These are phyloP conservation scores for Capillidium heterosporum DNA, from an alignment of 371 early-diverging fungal species.

Conservation along the genomic window DNA sequence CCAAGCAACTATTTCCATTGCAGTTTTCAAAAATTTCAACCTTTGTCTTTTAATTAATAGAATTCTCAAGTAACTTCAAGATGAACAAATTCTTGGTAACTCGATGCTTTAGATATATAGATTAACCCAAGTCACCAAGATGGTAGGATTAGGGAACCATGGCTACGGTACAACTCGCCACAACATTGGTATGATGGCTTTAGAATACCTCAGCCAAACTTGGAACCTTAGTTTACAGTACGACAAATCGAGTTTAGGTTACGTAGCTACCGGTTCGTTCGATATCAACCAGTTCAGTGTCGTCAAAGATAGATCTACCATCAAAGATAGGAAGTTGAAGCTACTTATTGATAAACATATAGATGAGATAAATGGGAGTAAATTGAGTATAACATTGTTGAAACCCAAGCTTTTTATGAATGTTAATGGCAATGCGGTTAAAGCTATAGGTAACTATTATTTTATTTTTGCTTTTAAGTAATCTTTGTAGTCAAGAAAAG, in stretches of 20 bases:
- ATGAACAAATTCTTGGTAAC: too few species aligned
- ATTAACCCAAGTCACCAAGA: too few species aligned
- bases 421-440: conserved; percentile 40
- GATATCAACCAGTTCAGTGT: conserved; percentile 3
- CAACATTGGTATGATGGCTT: conserved; percentile 52
- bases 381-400: conserved; percentile 26
- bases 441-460: conserved; percentile 32
- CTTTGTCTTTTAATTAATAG: too few species aligned
- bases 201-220: conserved; percentile 31
- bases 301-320: background rate
- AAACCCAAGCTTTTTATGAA: conserved; percentile 54
- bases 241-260: conserved; percentile 20
- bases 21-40: too few species aligned
- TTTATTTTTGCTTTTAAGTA: background rate
- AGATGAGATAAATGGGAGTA: conserved; percentile 8
- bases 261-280: conserved; percentile 17
- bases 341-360: conserved; percentile 1
- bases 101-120: too few species aligned
- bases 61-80: too few species aligned
- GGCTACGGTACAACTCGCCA: conserved; percentile 43
- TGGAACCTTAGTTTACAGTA: conserved; percentile 25
- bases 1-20: too few species aligned
- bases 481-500: background rate
- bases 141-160: conserved; percentile 56
- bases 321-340: background rate